Evolutionary conservation across 2,329 filamentous ascomycete genomes (phyloP), one percentile per base, ranked within the genome.

Genomic region (Aspergillus sojae): DNA sequence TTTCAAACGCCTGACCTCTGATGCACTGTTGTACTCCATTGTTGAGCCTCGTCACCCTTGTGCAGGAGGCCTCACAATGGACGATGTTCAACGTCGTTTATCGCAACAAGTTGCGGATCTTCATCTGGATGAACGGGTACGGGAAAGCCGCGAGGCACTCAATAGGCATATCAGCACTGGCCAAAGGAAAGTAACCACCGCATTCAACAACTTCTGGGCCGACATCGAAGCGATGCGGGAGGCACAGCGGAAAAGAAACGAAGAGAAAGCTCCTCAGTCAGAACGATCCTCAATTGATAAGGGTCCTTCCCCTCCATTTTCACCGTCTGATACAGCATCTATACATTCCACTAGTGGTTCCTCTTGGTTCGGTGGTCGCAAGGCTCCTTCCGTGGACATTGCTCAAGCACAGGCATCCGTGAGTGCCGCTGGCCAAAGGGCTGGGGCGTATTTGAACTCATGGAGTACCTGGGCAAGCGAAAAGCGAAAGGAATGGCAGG

Each of bases 41-140:
- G 91, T 96, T 16, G 93, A 96, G 74, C 95, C 95, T 1, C 90
- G 89, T 65, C 95, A 99, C 77, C 95, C 95, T 4, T 97, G 92
- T 76, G 94, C 94, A 1, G 95, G 95, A 30, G 94, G 93, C 0
- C 84, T 99, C 23, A 94, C 91, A 1, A 93, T 99, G 66, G 95
- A 98, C 69, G 95, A 99, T 75, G 90, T 99, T 14, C 94, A 97
- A 75, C 87, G 95, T 57, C 87, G 95, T 28, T 86, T 99, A 39
- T 89, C 93, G 41, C 91, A 96, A 76, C 95, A 98, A 79, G 92
- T 99, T 57, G 91, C 94, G 68, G 94, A 98, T 65, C 85, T 98
- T 56, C 94, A 98, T 75, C 85, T 98, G 2, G 95, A 99, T 75
- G 95, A 98, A 75, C 88, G 92, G 10, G 88, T 98, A 63, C 90